Percentiles rank a stretch among this genome's conserved stretches.
Conservation (phyloP, 257 asterid genomes). For the Knoxia roxburghii region DNA sequence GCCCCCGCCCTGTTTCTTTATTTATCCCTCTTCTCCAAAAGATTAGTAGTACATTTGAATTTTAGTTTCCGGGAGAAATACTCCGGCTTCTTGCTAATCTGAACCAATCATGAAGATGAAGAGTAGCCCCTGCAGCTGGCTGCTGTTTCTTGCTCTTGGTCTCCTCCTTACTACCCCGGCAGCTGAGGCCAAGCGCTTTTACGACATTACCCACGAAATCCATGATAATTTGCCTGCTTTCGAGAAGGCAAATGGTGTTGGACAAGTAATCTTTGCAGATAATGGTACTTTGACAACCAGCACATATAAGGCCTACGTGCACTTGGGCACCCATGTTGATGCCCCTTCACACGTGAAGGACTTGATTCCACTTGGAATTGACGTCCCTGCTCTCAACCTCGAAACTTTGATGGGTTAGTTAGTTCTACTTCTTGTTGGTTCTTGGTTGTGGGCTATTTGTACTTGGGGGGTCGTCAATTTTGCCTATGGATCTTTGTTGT, state of each 20-base stretch:
- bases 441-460: no score
- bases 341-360: slow-evolving; percentile 66
- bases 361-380: slow-evolving; percentile 43
- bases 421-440: no score
- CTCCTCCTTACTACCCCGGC: not conserved
- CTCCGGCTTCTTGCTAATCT: no score
- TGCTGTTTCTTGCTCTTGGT: not conserved
- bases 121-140: not conserved
- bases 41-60: not conserved
- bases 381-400: slow-evolving; percentile 70
- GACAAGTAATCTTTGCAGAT: slow-evolving; percentile 38
- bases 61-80: not conserved
- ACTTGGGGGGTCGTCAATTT: no score
- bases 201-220: slow-evolving; percentile 62
- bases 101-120: not conserved
- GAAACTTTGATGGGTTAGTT: slow-evolving; percentile 51
- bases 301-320: slow-evolving; percentile 22
- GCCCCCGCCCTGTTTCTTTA: not conserved
- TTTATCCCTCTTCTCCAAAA: not conserved
- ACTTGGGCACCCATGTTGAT: slow-evolving; percentile 84
- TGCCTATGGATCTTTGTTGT: not conserved
- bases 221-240: slow-evolving; percentile 45
- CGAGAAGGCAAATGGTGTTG: slow-evolving; percentile 46
- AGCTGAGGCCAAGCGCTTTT: slow-evolving; percentile 22
- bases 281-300: no score